Evolutionary conservation across 306 rosid genomes (phyloP), one percentile per base, ranked within the genome.

Genomic region (Citrullus colocynthis): DNA sequence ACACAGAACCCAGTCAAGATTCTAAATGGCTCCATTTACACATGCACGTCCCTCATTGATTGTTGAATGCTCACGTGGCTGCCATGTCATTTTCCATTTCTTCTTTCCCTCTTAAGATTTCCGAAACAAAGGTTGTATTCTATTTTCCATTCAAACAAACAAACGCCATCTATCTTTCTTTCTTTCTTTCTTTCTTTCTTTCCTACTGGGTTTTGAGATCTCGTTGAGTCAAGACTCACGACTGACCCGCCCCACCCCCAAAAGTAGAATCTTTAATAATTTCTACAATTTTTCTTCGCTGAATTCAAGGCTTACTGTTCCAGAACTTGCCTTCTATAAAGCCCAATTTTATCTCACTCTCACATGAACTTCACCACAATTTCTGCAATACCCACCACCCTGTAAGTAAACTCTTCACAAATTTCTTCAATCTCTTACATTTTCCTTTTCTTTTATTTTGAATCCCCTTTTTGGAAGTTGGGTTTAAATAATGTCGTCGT

Each of bases 21-120:
- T 74, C 78, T 80, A 52, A 73, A 81, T 81, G 80, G 66, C 20
- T 74, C 81, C 20, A 76, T 28, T 51, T 51, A 81, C 93, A 89
- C 90, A 86, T 89, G 91, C 90, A 82, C 80, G 81, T 83, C 76
- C 82, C 85, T 79, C 80, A 90, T 86, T 83, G 88, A 82, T 17
- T 61, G 80, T 86, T 39, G 82, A 24, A 83, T 32, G 81, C 81
- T 81, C 90, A 86, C 89, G 88, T 89, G 96, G 37, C 77, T 28
- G 76, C 84, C 88, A 83, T 85, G 78, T 85, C 79, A 86, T 75
- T 78, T 34, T 67, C 17, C 39, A 12, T 58, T 30, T 6, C 7
- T 18, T 0, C 61, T 10, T 18, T 24, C 39, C 58, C 49, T 0
- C 28, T 70, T 60, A 28, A 63, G 73, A 81, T 81, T 80, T 84